Evolutionary conservation across 768 basidiomycete genomes (phyloP), one percentile per base, ranked within the genome.

Genomic region (Sporobolomyces phaffii): DNA sequence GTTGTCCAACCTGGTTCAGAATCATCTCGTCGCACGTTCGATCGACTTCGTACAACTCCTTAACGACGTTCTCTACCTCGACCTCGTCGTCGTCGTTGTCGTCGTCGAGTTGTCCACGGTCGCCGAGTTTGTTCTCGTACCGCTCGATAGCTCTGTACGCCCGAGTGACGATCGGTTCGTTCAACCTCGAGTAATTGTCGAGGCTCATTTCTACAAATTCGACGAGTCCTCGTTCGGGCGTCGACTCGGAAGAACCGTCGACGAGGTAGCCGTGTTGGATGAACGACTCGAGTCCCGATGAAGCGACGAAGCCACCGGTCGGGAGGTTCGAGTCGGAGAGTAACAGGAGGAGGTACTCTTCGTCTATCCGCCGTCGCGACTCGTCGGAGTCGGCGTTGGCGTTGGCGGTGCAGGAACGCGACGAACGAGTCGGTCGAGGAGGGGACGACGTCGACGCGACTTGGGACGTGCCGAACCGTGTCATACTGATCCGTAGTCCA

Each of bases 251-350:
- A 28, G 51, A 0, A 20, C 52, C 10, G n/a, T n/a, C n/a, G n/a
- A n/a, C n/a, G 38, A 81, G 68, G 74, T 93, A 88, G 0, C 91
- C 96, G 76, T 99, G 96, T 31, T 88, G 86, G 44, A 84, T 79
- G 76, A 85, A 92, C 7, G 91, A 91, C 75, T 99, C 94, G 65
- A 98, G 83, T 2, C 94, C 94, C 3, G 90, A 84, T 1, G 92
- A 96, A 1, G 93, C 90, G 64, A 97, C 90, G 77, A 99, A 99
- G 2, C 94, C 88, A 40, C 96, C 96, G 0, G 94, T 98, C 3
- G 96, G 96, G 5, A 99, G 85, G 77, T 94, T 97, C 57, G 60
- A 62, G 59, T 72, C 71, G 51, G 44, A 83, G 47, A 94, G 83
- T 40, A 93, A 81, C 43, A 92, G 83, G 22, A 91, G 81, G 34